A percentile compares a stretch with the other conserved stretches of the same genome.
Evolutionary conservation across 352 stramenopile genomes (phyloP).

Genomic region (Globisporangium carolinianum): DNA sequence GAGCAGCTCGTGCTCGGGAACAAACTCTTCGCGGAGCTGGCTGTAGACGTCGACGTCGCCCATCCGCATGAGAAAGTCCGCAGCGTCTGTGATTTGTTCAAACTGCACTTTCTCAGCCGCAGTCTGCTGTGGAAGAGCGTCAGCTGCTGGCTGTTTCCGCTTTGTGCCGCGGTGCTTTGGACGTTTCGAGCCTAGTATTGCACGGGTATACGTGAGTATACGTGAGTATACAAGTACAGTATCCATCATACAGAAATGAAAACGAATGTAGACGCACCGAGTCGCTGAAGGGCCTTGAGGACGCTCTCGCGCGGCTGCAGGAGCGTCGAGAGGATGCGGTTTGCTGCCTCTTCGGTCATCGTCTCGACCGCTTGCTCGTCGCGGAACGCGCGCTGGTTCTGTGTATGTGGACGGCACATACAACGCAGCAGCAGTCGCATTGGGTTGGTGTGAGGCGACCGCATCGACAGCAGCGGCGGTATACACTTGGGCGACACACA

Average conservation of each 20-base stretch:
- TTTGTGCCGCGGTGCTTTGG: slow-evolving; percentile 43
- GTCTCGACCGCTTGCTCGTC: slow-evolving; percentile 49
- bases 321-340: slow-evolving; percentile 41
- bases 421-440: neutral
- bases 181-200: slow-evolving; percentile 37
- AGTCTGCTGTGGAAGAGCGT: slow-evolving; percentile 28
- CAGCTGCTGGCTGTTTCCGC: slow-evolving; percentile 32
- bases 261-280: slow-evolving; percentile 20
- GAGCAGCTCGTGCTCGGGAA: slow-evolving; percentile 51
- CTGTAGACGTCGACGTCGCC: slow-evolving; percentile 79
- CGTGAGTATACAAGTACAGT: neutral
- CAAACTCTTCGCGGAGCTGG: slow-evolving; percentile 77
- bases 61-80: slow-evolving; percentile 70
- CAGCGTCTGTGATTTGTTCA: slow-evolving; percentile 69
- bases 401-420: neutral
- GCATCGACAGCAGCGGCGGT: neutral
- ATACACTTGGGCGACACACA: neutral
- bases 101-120: slow-evolving; percentile 74
- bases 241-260: neutral
- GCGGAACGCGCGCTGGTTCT: slow-evolving; percentile 47
- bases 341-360: slow-evolving; percentile 53
- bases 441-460: neutral
- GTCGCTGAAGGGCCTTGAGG: slow-evolving; percentile 61
- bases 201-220: no score
- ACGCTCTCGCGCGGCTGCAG: slow-evolving; percentile 69